Percentiles rank a stretch among this genome's conserved stretches.
Conservation (phyloP, 1,139 yeast genomes). For the Taiozyma sp. region DNA sequence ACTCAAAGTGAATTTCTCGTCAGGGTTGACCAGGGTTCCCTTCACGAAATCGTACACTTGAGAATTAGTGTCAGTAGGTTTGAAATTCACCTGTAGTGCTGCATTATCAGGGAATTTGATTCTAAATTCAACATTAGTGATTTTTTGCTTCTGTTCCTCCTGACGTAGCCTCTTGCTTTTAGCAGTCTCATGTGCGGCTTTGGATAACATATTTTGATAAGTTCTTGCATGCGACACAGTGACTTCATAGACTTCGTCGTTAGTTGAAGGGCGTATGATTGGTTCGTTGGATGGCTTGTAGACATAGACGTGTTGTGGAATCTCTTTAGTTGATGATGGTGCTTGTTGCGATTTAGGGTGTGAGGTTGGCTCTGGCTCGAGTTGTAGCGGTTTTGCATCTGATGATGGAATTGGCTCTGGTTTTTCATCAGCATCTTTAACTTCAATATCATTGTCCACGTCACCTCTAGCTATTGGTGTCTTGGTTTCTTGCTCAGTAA, state of each 20-base stretch:
- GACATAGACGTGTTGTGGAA: conserved; percentile 19
- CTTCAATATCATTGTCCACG: background rate
- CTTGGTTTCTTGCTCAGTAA: background rate
- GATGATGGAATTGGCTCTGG: background rate
- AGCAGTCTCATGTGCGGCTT: conserved; percentile 32
- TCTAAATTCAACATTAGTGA: conserved; percentile 34
- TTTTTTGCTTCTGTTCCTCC: conserved; percentile 9
- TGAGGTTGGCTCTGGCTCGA: background rate
- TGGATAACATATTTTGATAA: conserved; percentile 42
- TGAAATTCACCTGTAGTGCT: conserved; percentile 42
- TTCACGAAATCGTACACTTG: conserved; percentile 38
- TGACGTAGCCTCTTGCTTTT: conserved; percentile 21
- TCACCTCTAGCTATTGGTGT: background rate
- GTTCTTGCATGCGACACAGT: conserved; percentile 48
- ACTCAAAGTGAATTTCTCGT: conserved; percentile 32
- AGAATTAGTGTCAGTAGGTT: conserved; percentile 30
- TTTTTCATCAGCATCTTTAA: background rate
- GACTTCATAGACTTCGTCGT: conserved; percentile 35
- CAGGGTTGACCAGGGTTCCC: conserved; percentile 18
- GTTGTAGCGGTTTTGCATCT: background rate
- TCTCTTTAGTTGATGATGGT: conserved; percentile 5
- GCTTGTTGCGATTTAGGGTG: conserved; percentile 1
- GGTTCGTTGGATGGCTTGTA: conserved; percentile 15
- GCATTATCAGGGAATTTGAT: conserved; percentile 50
- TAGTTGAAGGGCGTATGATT: conserved; percentile 7